Evolutionary conservation across 2,329 filamentous ascomycete genomes (phyloP), one percentile per base, ranked within the genome.

Genomic region (Parasarocladium wereldwijsianum): DNA sequence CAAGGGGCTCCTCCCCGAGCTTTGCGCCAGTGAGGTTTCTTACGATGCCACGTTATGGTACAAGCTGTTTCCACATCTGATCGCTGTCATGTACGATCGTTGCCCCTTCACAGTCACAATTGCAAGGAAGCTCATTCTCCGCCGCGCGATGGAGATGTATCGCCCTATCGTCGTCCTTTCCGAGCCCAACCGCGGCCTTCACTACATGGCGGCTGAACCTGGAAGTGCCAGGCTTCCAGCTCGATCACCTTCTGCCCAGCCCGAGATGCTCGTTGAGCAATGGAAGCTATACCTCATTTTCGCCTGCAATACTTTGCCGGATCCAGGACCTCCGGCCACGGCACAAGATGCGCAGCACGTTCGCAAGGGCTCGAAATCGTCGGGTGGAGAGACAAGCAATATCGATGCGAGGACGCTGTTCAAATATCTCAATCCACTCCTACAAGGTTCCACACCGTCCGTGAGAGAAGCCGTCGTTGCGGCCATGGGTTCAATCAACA

Each of bases 201-300:
- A 75, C 41, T 70, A 79, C 10, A 66, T 75, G 42, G 70, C 79
- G 38, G 59, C 67, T 12, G 70, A 76, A 28, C 58, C 66, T 6
- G 60, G 62, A 17, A 75, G 65, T 44, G 63, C 58, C 17, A 59
- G 66, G 14, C 49, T 59, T 14, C 51, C 57, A 2, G 56, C 52
- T 40, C 62, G 72, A 46, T 69, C 66, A 35, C 74, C 68, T 34
- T 77, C 73, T 3, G 76, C 78, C 1, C 79, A 85, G 12, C 81
- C 86, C 0, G 85, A 93, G 43, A 74, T 93, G 14, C 65, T 94
- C 34, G 74, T 98, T 34, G 92, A 96, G 52, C 90, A 98, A 49
- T 98, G 87, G 87, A 96, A 94, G 53, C 62, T 96, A 3, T 96
- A 96, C 50, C 65, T 98, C 16, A 86, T 94, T 32, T 94, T 98